Percentiles rank a stretch among this genome's conserved stretches.
These are phyloP conservation scores for Aureobasidium subglaciale DNA, from an alignment of 2,329 filamentous ascomycete genomes.

Conservation along the genomic window DNA sequence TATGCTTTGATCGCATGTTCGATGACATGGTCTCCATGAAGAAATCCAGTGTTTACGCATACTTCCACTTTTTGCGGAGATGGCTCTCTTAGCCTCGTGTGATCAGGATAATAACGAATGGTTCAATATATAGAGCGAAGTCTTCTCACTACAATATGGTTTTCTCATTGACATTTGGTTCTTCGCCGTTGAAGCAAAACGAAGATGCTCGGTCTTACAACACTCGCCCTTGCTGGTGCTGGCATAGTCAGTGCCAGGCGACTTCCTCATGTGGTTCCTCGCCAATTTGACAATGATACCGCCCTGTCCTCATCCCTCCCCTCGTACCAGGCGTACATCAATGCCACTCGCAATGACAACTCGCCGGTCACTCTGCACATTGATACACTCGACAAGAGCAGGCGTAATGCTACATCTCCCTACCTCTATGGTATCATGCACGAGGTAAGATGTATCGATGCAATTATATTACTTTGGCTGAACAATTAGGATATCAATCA, in stretches of 20 bases:
- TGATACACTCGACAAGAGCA: constrained; percentile 12
- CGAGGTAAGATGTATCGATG: constrained; percentile 5
- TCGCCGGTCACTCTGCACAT: constrained; percentile 16
- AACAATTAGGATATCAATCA: constrained; percentile 36
- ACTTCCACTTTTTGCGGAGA: not conserved
- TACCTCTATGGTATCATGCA: constrained; percentile 19
- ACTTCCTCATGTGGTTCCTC: constrained; percentile 5
- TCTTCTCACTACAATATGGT: not conserved
- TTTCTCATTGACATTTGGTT: not conserved
- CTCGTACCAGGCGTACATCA: constrained; percentile 18
- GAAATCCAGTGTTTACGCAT: not conserved
- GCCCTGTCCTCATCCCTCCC: constrained; percentile 8
- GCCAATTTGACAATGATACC: constrained; percentile 2
- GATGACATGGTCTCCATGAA: constrained; percentile 13
- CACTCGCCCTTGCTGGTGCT: constrained; percentile 7
- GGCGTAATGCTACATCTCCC: constrained; percentile 18
- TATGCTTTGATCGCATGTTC: not conserved
- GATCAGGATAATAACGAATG: constrained; percentile 1
- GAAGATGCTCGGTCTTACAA: constrained; percentile 13
- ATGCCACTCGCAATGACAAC: constrained; percentile 18
- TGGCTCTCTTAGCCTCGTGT: not conserved
- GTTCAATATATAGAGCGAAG: constrained; percentile 1
- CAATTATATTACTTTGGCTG: not conserved
- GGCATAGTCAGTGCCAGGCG: constrained; percentile 10
- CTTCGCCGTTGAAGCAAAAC: not conserved